Evolutionary conservation across 176 grass and related monocot species (phyloP).

Genomic region (Avena eriantha): DNA sequence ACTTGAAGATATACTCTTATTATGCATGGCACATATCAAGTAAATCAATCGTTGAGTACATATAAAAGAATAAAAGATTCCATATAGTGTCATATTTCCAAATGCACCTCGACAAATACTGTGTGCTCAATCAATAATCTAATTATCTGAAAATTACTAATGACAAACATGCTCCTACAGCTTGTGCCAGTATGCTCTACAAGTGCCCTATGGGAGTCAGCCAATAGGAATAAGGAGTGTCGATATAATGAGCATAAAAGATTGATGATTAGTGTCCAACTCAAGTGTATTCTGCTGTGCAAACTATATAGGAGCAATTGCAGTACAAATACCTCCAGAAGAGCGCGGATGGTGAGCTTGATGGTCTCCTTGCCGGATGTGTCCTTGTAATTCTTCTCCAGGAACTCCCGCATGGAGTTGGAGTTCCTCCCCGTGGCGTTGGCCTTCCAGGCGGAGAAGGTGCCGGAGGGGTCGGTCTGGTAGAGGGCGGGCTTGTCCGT

Average conservation of each 20-base stretch:
- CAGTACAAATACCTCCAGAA: constrained; percentile 68
- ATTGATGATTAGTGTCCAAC: background rate
- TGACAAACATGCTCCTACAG: background rate
- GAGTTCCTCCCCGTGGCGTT: constrained; percentile 96
- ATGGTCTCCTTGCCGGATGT: constrained; percentile 90
- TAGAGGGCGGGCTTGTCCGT: constrained; percentile 72
- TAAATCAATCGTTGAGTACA: background rate
- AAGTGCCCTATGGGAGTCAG: background rate
- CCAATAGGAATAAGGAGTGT: background rate
- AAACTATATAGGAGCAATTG: background rate
- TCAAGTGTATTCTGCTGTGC: background rate
- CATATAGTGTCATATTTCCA: too few relatives aligned
- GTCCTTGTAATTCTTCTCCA: constrained; percentile 99
- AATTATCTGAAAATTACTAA: background rate
- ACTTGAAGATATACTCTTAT: constrained; percentile 1
- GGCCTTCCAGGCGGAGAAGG: constrained; percentile 97
- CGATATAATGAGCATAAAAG: background rate
- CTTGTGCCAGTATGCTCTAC: background rate
- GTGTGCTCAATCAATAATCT: background rate
- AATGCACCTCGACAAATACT: too few relatives aligned
- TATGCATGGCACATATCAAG: background rate
- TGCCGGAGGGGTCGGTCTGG: constrained; percentile 92
- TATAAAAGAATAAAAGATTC: background rate
- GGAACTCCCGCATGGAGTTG: constrained; percentile 93
- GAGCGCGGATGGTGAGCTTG: constrained; percentile 85